Conservation (phyloP, 352 stramenopile species). For the Saprolegnia diclina region DNA sequence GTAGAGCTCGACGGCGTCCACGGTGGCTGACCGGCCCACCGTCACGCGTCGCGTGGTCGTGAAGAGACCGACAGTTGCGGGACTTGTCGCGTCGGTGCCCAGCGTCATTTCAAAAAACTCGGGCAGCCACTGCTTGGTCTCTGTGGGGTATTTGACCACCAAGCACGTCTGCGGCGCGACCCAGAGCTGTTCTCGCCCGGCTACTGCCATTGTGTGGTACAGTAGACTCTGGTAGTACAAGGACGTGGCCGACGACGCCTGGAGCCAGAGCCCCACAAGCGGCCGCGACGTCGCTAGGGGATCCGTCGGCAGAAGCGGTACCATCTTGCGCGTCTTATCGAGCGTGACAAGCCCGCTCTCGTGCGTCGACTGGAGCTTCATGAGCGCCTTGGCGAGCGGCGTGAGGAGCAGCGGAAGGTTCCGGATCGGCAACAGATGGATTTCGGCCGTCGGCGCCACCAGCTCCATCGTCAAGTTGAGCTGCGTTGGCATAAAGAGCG, state of each 20-base stretch:
- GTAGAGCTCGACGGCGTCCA: neutral
- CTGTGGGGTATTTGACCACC: slow-evolving; percentile 11
- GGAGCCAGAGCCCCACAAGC: slow-evolving; percentile 16
- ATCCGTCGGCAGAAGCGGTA: slow-evolving; percentile 8
- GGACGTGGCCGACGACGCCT: neutral
- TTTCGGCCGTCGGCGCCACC: neutral
- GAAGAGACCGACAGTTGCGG: neutral
- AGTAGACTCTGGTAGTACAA: neutral
- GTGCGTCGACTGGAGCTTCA: neutral
- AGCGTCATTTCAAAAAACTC: slow-evolving; percentile 16
- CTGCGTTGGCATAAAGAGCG: neutral
- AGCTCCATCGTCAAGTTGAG: neutral
- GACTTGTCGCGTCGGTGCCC: neutral
- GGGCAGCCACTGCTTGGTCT: slow-evolving; percentile 9
- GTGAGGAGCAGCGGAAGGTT: slow-evolving; percentile 18
- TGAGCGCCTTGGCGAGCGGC: slow-evolving; percentile 3
- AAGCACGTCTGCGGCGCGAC: slow-evolving; percentile 4
- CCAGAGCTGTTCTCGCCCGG: neutral
- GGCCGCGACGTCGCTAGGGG: neutral
- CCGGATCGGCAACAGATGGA: slow-evolving; percentile 1
- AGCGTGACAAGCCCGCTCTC: neutral
- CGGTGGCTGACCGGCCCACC: neutral
- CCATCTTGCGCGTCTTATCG: slow-evolving; percentile 19
- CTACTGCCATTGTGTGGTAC: neutral
- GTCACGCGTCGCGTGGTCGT: neutral